Evolutionary conservation across 2,329 filamentous ascomycete species (phyloP), one percentile per base, ranked within the genome.

Genomic region (Ophiostoma ulmi): DNA sequence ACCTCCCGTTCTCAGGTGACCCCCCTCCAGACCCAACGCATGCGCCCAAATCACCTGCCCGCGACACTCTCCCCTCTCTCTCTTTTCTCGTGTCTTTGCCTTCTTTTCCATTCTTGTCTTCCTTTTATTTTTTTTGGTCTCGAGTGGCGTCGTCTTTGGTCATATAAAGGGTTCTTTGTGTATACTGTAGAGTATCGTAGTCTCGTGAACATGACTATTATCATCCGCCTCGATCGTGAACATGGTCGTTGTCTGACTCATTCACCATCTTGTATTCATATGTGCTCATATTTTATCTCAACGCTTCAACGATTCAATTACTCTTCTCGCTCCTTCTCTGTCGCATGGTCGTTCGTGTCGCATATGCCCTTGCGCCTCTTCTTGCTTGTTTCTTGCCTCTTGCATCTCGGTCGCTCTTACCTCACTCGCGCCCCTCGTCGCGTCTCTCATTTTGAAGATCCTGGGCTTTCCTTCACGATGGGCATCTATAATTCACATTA

Each of bases 21-120:
- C 36, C 26, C 22, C 13, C 55, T 35, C 61, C 61, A 35, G 31
- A 17, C 31, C 26, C 55, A 35, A 26, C 22, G 17, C 44, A 48
- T 48, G 26, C 58, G 14, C 58, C 58, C 63, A 65, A 65, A 71
- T 75, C 74, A 73, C 63, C 63, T 75, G 67, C 70, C 71, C 70
- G 70, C 70, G 68, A 66, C 73, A 74, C 72, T 67, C 72, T 66
- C 63, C 67, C 69, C 69, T 39, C 72, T 66, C 70, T 73, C 72
- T 17, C 70, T 72, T 73, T 73, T 75, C 31, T 41, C 67, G 63
- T 65, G 6, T 10, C 11, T 20, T 65, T 20, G 20, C 36, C 31
- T 39, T 10, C 7, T 11, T 5, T 39, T 22, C 20, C 63, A 39
- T 65, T 65, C 36, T 39, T 65, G 36, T 39, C 63, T 65, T 41